Evolutionary conservation across 139 green algal genomes (phyloP), one percentile per base, ranked within the genome.

Genomic region (Astrephomene gubernaculifera): DNA sequence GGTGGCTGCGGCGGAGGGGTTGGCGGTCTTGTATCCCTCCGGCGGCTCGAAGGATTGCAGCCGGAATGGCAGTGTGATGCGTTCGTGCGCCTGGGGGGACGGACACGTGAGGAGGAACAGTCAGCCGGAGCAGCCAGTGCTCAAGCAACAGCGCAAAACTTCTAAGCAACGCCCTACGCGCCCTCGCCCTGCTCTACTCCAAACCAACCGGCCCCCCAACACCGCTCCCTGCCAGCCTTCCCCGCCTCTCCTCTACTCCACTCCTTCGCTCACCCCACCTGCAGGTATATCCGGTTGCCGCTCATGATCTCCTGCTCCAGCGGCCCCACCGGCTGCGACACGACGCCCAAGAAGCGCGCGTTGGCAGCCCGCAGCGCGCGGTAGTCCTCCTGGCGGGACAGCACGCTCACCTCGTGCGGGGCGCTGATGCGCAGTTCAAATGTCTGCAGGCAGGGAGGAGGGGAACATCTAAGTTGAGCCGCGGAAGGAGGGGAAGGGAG

Each of bases 371-470:
- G 45, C 68, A 93, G 80, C 41, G 87, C 76, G 19, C 83, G 71
- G 82, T 91, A 90, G 71, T 93, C 87, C 25, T 91, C 87, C 76
- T 87, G 43, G 14, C 82, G 86, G 12, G 82, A 70, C 35, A 93
- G 35, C 9, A 91, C 71, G 6, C 22, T 43, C 54, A 91, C 71
- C 61, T 91, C 82, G 7, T 63, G n/a, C 3, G 87, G 85, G 2
- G 75, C 21, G 53, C 81, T 91, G 49, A 93, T 87, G 78, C 65
- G 86, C 81, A 92, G 57, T 79, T 91, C 81, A 87, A 93, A 93
- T 41, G 85, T 84, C 88, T 91, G 88, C 31, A 4, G 44, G 71
- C 29, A 24, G 27, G 41, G 71, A 29, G 33, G 22, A 67, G 60
- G 60, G 22, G 60, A 22, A 31, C 25, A 67, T 14, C 14, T 67